Percentiles rank a stretch among this genome's conserved stretches.
Evolutionary conservation across 371 early-diverging fungal genomes (phyloP).

Genomic region (Umbelopsis sp.): DNA sequence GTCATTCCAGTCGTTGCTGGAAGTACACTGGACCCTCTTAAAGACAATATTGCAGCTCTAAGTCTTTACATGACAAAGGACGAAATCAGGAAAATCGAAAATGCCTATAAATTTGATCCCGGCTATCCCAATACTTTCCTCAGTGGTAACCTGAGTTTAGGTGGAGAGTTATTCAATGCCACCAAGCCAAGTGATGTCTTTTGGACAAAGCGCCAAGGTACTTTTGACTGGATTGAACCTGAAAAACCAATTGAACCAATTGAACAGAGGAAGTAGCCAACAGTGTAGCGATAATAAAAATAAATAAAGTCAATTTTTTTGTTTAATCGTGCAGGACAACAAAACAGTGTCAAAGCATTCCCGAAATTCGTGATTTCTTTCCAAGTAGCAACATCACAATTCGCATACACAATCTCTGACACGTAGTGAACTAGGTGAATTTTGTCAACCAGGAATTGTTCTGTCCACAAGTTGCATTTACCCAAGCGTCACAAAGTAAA

Average conservation of each 20-base stretch:
- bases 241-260: conserved; percentile 17
- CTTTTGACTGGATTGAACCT: not conserved
- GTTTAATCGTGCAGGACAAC: too few species aligned
- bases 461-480: too few species aligned
- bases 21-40: conserved; percentile 33
- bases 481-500: too few species aligned
- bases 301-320: too few species aligned
- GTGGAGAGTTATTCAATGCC: not conserved
- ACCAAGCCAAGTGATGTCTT: not conserved
- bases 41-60: conserved; percentile 37
- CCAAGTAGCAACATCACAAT: too few species aligned
- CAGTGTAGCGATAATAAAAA: too few species aligned
- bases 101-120: conserved; percentile 24
- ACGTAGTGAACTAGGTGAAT: too few species aligned
- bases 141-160: not conserved
- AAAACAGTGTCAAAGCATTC: too few species aligned
- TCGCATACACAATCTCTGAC: too few species aligned
- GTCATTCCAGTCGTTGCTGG: conserved; percentile 6
- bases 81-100: conserved; percentile 44
- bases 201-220: not conserved
- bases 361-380: too few species aligned
- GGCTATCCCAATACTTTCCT: not conserved
- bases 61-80: conserved; percentile 36
- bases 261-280: conserved; percentile 34
- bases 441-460: too few species aligned